Conservation (phyloP, 2,329 filamentous ascomycete species). For the Colletotrichum melonis region DNA sequence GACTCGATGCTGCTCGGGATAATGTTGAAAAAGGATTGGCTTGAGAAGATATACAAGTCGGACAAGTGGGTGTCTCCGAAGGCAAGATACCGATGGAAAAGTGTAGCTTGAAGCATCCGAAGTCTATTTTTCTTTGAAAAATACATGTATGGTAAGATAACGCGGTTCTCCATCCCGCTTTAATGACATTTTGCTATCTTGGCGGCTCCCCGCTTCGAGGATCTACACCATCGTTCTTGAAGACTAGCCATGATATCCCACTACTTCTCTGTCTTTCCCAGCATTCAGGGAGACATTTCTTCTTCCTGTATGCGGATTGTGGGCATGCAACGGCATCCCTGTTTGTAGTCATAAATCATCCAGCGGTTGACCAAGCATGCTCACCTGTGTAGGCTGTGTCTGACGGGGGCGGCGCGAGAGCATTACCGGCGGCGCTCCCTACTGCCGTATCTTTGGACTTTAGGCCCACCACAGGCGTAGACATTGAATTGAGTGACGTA, state of each 20-base stretch:
- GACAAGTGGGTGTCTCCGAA: background rate
- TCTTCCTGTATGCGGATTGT: background rate
- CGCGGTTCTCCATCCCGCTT: background rate
- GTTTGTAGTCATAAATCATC: background rate
- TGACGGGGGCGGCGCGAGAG: background rate
- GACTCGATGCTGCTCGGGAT: background rate
- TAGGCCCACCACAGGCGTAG: background rate
- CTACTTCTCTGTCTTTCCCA: background rate
- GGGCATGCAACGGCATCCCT: background rate
- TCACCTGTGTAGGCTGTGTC: background rate
- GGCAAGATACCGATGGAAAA: background rate
- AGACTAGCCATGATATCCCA: background rate
- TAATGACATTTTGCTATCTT: background rate
- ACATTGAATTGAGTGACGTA: background rate
- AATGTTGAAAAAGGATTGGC: background rate
- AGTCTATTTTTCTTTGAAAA: background rate
- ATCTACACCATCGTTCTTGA: background rate
- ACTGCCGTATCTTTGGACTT: background rate
- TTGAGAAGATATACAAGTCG: background rate
- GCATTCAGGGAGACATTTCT: background rate
- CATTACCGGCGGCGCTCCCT: background rate
- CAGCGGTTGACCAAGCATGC: background rate
- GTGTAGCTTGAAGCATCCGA: background rate
- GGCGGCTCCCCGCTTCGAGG: background rate
- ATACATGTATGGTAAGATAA: background rate